A percentile compares a stretch with the other conserved stretches of the same genome.
These are phyloP conservation scores for Fomitopsis betulina DNA, from an alignment of 1,284 basidiomycete genomes.

Conservation along the genomic window DNA sequence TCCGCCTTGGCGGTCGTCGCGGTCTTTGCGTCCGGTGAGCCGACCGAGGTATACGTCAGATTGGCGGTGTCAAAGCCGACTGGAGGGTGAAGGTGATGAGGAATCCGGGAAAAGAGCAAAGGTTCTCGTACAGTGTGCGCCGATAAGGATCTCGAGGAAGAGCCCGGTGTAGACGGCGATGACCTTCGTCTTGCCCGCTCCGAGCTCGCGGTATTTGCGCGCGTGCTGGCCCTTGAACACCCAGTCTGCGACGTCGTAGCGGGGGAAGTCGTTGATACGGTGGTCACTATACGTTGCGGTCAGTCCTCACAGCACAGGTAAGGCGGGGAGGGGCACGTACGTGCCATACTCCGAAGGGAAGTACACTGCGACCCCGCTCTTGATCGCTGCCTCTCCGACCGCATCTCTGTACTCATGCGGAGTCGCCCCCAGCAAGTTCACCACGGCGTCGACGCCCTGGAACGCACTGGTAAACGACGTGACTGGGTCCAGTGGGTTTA, in stretches of 20 bases:
- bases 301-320: not conserved
- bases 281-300: slow-evolving; percentile 19
- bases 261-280: slow-evolving; percentile 24
- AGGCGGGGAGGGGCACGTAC: slow-evolving; percentile 7
- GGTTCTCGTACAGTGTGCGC: slow-evolving; percentile 8
- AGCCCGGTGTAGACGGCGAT: slow-evolving; percentile 23
- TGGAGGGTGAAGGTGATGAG: slow-evolving; percentile 6
- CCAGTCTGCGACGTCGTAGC: slow-evolving; percentile 23
- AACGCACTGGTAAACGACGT: slow-evolving; percentile 17
- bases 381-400: slow-evolving; percentile 19
- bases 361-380: slow-evolving; percentile 22
- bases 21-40: slow-evolving; percentile 14
- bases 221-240: slow-evolving; percentile 19
- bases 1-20: slow-evolving; percentile 22
- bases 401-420: slow-evolving; percentile 14
- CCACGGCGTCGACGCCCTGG: slow-evolving; percentile 22
- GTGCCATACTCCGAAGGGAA: slow-evolving; percentile 28
- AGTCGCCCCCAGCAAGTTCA: slow-evolving; percentile 14
- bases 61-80: slow-evolving; percentile 24
- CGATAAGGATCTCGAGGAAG: slow-evolving; percentile 18
- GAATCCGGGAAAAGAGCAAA: no score
- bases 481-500: slow-evolving; percentile 8
- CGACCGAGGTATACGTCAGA: slow-evolving; percentile 20
- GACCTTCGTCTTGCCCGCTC: slow-evolving; percentile 20
- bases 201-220: slow-evolving; percentile 13